These are phyloP conservation scores for Pseudogymnoascus sp. DNA, from an alignment of 2,329 filamentous ascomycete species.

Conservation along the genomic window DNA sequence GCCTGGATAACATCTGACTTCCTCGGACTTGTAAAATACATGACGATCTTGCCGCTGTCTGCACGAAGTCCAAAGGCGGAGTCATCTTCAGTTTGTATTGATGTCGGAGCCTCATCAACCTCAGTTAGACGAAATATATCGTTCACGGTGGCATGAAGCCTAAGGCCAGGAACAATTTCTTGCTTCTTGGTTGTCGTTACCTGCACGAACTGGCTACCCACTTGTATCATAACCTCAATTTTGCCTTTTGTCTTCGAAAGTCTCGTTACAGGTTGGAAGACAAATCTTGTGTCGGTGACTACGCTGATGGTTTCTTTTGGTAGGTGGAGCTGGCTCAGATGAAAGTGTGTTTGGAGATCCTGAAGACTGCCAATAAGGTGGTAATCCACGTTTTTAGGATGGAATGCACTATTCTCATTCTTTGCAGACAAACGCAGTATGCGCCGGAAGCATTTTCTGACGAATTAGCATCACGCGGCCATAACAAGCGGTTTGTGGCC, in stretches of 20 bases:
- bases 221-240: constrained; percentile 61
- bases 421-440: constrained; percentile 55
- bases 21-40: constrained; percentile 63
- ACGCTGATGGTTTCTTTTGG: constrained; percentile 65
- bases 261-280: constrained; percentile 58
- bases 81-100: constrained; percentile 58
- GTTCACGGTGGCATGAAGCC: constrained; percentile 57
- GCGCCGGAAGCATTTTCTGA: constrained; percentile 56
- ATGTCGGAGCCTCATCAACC: constrained; percentile 59
- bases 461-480: neutral
- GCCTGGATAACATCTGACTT: constrained; percentile 57
- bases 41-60: constrained; percentile 62
- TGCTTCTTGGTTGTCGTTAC: constrained; percentile 63
- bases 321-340: constrained; percentile 57
- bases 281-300: constrained; percentile 57
- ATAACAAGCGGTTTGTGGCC: constrained; percentile 18
- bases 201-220: constrained; percentile 63
- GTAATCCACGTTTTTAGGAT: constrained; percentile 59
- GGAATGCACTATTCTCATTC: constrained; percentile 53
- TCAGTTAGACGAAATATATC: constrained; percentile 63
- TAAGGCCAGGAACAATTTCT: constrained; percentile 56
- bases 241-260: constrained; percentile 64
- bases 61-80: constrained; percentile 60
- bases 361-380: constrained; percentile 58
- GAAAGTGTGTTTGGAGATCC: constrained; percentile 60